Base-by-base conservation (phyloP, 2,329 filamentous ascomycete species). In the Xylariaceae sp. region DNA sequence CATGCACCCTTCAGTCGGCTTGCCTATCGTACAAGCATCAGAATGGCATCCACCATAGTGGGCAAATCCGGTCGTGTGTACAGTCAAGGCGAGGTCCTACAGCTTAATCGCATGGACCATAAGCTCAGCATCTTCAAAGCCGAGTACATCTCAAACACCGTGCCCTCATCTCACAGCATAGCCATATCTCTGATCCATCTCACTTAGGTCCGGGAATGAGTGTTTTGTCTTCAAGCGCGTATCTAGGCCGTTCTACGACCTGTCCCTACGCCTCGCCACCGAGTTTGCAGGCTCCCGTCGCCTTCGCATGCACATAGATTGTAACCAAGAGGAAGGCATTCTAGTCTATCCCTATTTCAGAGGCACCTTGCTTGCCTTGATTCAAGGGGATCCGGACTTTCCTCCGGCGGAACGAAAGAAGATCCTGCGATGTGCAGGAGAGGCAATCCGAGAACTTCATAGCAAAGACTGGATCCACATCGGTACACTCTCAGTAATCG, bases 41-140 rank as follows among this genome's bases (percentile, higher is more conserved):
- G 68, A 68, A 70, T 68, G 67, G 61, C 56, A 52, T 74, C 69
- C 42, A 71, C 69, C 7, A 56, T 75, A 45, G 60, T 70, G 44
- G 69, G 71, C 51, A 65, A 72, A 55, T 74, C 71, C 51, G 70
- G 73, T 68, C 70, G 72, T 55, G 62, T 67, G 52, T 75, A 75
- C 59, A 55, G 67, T 54, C 59, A 65, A 58, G 60, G 63, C 60
- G 56, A 70, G 41, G 63, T 73, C 46, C 67, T 75, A 50, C 60
- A 68, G 48, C 44, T 20, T 49, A 56, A 70, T 64, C 65, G 56
- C 55, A 48, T 67, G 50, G 44, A 59, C 12, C 37, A 49, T 41
- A 54, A 52, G 26, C 48, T 54, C 1, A 69, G 60, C 62, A 61
- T 75, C 54, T 71, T 69, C 59, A 73, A 70, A 65, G 71, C 71